phyloP scores from a whole-genome alignment of 306 rosid genomes.

The Prunus kanzakura region DNA sequence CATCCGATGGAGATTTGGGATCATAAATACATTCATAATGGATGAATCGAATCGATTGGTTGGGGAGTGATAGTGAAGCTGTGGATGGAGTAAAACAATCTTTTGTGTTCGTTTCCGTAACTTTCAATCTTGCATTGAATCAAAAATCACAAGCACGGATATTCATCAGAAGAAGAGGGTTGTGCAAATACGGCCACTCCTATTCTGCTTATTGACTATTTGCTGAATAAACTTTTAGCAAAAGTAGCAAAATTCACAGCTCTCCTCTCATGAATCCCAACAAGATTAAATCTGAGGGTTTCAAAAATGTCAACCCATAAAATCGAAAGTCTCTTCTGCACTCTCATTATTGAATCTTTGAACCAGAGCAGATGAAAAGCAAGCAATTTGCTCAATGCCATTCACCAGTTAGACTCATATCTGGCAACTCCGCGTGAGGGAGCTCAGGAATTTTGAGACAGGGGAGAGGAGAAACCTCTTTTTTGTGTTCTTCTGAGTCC shows the following conservation, averaged over 20 bases:
- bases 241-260: too few relatives aligned
- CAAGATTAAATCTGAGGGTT: too few relatives aligned
- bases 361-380: neutral
- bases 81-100: too few relatives aligned
- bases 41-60: too few relatives aligned
- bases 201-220: neutral
- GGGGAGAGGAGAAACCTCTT: constrained; percentile 28
- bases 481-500: constrained; percentile 13
- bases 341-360: neutral
- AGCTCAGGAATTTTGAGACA: constrained; percentile 40
- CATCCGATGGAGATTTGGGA: too few relatives aligned
- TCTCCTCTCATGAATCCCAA: too few relatives aligned
- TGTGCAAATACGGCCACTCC: neutral
- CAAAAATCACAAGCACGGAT: neutral
- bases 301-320: too few relatives aligned
- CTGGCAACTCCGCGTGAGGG: constrained; percentile 32
- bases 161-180: neutral
- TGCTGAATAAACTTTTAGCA: too few relatives aligned
- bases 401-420: constrained; percentile 10
- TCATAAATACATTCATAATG: too few relatives aligned
- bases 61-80: too few relatives aligned
- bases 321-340: neutral
- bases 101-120: neutral
- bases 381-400: constrained; percentile 4
- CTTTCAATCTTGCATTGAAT: neutral